Evolutionary conservation across 768 basidiomycete genomes (phyloP).

Genomic region (Sarcodon aspratus): DNA sequence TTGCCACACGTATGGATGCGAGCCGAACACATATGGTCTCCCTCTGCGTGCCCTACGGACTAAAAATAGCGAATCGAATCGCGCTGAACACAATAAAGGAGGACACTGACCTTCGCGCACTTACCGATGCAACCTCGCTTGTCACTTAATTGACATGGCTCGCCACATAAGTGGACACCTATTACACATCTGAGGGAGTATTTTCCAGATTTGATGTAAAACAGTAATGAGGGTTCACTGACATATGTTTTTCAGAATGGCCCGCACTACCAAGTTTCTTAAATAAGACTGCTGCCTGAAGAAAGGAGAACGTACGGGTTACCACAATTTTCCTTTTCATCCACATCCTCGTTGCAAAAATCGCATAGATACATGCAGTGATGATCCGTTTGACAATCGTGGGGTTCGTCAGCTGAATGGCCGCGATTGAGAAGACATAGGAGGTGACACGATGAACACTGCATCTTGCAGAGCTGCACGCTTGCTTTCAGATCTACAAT

Average conservation of each 20-base stretch:
- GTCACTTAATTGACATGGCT: conserved; percentile 31
- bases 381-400: conserved; percentile 42
- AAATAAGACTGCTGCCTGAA: background rate
- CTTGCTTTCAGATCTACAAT: conserved; percentile 33
- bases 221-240: conserved; percentile 7
- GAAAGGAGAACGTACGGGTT: conserved; percentile 26
- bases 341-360: conserved; percentile 27
- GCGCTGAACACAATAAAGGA: background rate
- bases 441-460: conserved; percentile 37
- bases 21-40: conserved; percentile 43
- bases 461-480: conserved; percentile 36
- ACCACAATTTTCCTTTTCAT: conserved; percentile 25
- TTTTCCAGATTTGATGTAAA: background rate
- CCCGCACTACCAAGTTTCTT: conserved; percentile 33
- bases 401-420: conserved; percentile 26
- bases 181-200: conserved; percentile 34
- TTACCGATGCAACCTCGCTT: conserved; percentile 38
- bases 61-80: conserved; percentile 12
- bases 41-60: conserved; percentile 35
- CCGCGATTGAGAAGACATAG: conserved; percentile 32
- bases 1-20: conserved; percentile 42
- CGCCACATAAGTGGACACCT: conserved; percentile 42
- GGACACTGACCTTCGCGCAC: conserved; percentile 36
- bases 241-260: conserved; percentile 46
- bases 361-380: conserved; percentile 31